phyloP scores from a whole-genome alignment of 2,329 filamentous ascomycete genomes.

The Fusarium duplospermum region DNA sequence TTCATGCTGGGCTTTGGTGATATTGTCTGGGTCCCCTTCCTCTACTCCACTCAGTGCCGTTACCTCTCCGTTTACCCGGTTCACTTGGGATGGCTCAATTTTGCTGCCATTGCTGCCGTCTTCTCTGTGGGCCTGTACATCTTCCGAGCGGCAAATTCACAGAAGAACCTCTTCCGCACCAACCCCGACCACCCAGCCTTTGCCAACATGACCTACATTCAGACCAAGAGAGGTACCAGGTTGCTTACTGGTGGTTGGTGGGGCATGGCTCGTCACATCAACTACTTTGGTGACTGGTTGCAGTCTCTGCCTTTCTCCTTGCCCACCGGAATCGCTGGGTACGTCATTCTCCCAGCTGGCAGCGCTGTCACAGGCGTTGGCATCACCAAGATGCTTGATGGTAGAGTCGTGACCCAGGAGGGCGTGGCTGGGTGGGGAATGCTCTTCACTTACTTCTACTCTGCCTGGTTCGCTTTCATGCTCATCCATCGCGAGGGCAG shows the following conservation, averaged over 20 bases:
- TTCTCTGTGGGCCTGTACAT: slow-evolving; percentile 81
- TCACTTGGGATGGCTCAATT: slow-evolving; percentile 73
- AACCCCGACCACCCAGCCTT: slow-evolving; percentile 83
- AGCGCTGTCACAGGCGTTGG: slow-evolving; percentile 53
- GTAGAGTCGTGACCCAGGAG: slow-evolving; percentile 73
- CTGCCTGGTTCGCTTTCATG: slow-evolving; percentile 86
- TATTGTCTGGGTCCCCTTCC: slow-evolving; percentile 89
- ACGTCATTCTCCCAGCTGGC: slow-evolving; percentile 70
- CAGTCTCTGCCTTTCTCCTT: slow-evolving; percentile 89
- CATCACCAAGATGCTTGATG: slow-evolving; percentile 65
- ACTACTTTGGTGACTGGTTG: slow-evolving; percentile 93
- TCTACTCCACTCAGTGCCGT: slow-evolving; percentile 83
- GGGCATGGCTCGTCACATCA: slow-evolving; percentile 90
- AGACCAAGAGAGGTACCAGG: slow-evolving; percentile 82
- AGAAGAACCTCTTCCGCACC: slow-evolving; percentile 93
- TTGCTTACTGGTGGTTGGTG: slow-evolving; percentile 90
- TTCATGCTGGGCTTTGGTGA: slow-evolving; percentile 95
- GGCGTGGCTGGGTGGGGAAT: slow-evolving; percentile 83
- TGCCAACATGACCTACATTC: slow-evolving; percentile 81
- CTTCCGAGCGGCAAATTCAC: slow-evolving; percentile 88
- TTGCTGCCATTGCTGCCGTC: slow-evolving; percentile 71
- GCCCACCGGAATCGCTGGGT: slow-evolving; percentile 85
- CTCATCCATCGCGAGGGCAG: slow-evolving; percentile 85
- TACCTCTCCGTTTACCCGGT: slow-evolving; percentile 86
- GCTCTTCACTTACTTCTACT: slow-evolving; percentile 90